Evolutionary conservation across 345 rosid species (phyloP), one percentile per base, ranked within the genome.

Genomic region (Eucalyptus polybractea): DNA sequence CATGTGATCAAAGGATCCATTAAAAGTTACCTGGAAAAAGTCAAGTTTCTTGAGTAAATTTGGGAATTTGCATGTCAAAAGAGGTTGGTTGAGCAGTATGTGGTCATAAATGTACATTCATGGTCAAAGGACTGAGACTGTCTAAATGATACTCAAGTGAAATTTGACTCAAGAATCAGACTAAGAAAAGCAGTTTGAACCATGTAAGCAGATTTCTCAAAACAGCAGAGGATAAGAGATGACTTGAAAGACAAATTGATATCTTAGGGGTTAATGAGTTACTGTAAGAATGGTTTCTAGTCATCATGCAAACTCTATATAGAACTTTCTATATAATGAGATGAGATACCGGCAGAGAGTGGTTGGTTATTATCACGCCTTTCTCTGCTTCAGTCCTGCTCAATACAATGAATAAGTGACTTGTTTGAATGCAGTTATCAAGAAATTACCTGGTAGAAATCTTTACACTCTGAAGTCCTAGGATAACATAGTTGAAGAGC

Each of bases 1-100:
- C 99, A 97, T 95, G 94, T 97, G 99, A 92, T 96, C 97, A 94
- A 95, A 97, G 87, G 99, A 97, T 90, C 99, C 99, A 94, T 97
- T 97, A 90, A 97, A 97, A 86, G 98, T 95, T 90, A 97, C 97
- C 99, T 97, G 93, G 85, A 86, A 88, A 88, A 88, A 47, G 56
- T 51, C 86, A 87, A 47, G 89, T 58, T 62, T n/a, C 60, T 16
- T 14, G 22, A 29, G 56, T 83, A 76, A 90, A 90, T 87, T 50
- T 37, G 89, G 89, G 80, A 72, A 76, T 88, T 89, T 45, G 69
- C 62, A 80, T 86, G 40, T 54, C 80, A 88, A 88, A n/a, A 89
- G 42, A 51, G n/a, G 80, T 45, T 89, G 87, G 81, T 72, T 42
- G 21, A 81, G 88, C 47, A 60, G 80, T 60, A 58, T 62, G 47